phyloP scores from a whole-genome alignment of 805 yeast species.

The Metschnikowia cerradonensis region DNA sequence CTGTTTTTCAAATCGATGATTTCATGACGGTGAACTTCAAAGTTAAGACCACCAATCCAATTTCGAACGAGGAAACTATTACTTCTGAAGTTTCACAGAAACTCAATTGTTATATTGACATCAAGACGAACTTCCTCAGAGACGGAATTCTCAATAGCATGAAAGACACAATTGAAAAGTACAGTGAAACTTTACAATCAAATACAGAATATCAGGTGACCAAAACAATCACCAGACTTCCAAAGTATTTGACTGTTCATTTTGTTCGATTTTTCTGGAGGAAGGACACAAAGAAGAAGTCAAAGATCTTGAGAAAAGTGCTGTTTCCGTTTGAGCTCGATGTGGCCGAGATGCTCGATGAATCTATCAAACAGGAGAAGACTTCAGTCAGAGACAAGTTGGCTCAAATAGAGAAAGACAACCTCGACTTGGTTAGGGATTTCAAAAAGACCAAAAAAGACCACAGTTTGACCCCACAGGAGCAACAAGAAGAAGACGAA shows the following conservation, averaged over 20 bases:
- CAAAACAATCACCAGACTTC: constrained; percentile 67
- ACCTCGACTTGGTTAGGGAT: constrained; percentile 66
- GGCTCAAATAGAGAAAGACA: constrained; percentile 70
- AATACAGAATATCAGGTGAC: constrained; percentile 67
- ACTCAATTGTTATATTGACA: constrained; percentile 83
- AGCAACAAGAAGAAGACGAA: constrained; percentile 52
- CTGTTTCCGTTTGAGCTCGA: constrained; percentile 93
- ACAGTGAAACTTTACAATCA: constrained; percentile 62
- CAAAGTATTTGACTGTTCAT: constrained; percentile 84
- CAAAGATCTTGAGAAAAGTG: constrained; percentile 90
- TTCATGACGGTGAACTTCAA: constrained; percentile 65
- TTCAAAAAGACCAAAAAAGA: constrained; percentile 57
- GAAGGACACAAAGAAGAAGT: constrained; percentile 82
- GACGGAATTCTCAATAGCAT: constrained; percentile 78
- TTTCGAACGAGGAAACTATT: constrained; percentile 30
- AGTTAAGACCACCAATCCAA: constrained; percentile 60
- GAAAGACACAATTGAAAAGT: constrained; percentile 73
- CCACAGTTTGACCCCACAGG: constrained; percentile 42
- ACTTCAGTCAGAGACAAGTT: constrained; percentile 71
- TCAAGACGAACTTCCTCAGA: constrained; percentile 79
- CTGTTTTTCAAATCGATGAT: constrained; percentile 48
- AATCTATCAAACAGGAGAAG: constrained; percentile 63
- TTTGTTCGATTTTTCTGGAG: constrained; percentile 97
- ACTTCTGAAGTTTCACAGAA: constrained; percentile 56
- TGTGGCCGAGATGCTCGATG: constrained; percentile 78